Evolutionary conservation across 306 rosid genomes (phyloP).

Genomic region (Malus fusca): DNA sequence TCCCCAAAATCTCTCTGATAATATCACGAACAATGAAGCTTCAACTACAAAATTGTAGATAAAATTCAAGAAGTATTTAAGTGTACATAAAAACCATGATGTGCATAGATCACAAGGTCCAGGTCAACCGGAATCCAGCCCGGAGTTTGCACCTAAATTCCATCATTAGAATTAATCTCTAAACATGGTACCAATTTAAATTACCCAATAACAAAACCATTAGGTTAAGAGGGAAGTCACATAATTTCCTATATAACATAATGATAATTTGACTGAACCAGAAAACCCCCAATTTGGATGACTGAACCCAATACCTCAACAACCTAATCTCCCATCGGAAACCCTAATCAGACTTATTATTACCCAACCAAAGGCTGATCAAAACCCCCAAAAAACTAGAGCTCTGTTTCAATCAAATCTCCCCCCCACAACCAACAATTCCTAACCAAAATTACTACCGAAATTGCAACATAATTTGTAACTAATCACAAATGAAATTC

Average conservation of each 20-base stretch:
- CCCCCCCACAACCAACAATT: not conserved
- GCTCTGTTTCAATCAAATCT: not conserved
- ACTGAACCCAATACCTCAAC: not conserved
- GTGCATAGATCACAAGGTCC: not conserved
- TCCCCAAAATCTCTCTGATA: not conserved
- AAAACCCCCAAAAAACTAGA: not conserved
- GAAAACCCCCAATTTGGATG: not conserved
- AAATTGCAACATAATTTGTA: not conserved
- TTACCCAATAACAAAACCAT: not conserved
- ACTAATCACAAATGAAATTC: not conserved
- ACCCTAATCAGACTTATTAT: not conserved
- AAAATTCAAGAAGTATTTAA: not conserved
- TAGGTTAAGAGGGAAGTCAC: not conserved
- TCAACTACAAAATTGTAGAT: not conserved
- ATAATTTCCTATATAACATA: not conserved
- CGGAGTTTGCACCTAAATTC: no score
- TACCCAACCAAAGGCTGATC: not conserved
- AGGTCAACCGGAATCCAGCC: not conserved
- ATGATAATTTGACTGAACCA: not conserved
- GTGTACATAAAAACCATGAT: not conserved
- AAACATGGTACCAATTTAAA: not conserved
- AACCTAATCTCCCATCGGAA: not conserved
- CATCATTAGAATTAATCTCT: not conserved
- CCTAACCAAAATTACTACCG: not conserved
- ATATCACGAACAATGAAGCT: not conserved